Base-by-base conservation (phyloP, 2,329 filamentous ascomycete genomes). In the Byssoonygena ceratinophila region DNA sequence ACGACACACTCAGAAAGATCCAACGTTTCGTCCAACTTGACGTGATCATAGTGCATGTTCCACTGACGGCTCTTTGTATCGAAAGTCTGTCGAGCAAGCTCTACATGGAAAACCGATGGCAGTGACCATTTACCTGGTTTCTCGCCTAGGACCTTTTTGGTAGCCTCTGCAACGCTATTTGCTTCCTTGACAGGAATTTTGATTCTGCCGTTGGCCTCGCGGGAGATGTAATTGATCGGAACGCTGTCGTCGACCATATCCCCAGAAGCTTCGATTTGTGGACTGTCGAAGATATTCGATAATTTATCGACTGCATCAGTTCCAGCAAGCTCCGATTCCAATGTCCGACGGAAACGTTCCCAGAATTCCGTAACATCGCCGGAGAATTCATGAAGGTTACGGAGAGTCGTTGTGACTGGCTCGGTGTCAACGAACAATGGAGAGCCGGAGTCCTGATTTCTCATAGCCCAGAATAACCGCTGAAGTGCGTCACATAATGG, bases 21-120 rank as follows among this genome's bases (percentile, higher is more conserved):
- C 23, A 82, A 61, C 9, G 72, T 65, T 51, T 83, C 78, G 49
- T 81, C 71, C 12, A 82, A 59, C 2, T 72, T 68, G n/a, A 83
- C 75, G 39, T 72, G 73, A 60, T 81, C 74, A 48, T 75, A 71
- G 4, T 80, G 61, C 56, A 82, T 75, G 46, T 76, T 73, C 75
- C 80, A 83, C 25, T 76, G 74, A 2, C 79, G 74, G 31, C 71
- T 69, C 3, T 68, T 67, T 46, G 72, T 66, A 60, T 82, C 77
- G 56, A 81, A 78, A 7, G 69, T 67, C 55, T 82, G 78, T 16
- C 80, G 75, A 20, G 75, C 71, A 20, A 83, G 66, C 57, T 82
- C 78, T 4, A 83, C 65, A 22, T 75, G 71, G 37, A 80, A 64
- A 18, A 80, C 61, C 2, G 75, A 66, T 1, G 77, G 77, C 8